Percentiles rank a stretch among this genome's conserved stretches.
These are phyloP conservation scores for Verticillium zaregamsianum DNA, from an alignment of 2,329 filamentous ascomycete species.

Conservation along the genomic window DNA sequence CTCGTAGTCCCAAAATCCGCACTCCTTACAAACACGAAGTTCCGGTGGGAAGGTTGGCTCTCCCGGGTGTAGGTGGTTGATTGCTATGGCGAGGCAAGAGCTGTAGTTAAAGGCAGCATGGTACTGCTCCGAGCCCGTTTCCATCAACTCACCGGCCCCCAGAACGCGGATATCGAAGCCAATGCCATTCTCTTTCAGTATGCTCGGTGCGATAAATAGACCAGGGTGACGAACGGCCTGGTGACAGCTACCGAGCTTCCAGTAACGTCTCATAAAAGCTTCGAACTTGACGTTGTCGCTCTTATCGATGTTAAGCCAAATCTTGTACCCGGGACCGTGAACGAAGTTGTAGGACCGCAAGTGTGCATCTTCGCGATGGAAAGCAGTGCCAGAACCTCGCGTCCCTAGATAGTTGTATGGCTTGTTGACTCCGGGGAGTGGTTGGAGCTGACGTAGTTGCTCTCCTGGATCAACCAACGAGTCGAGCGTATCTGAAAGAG, in stretches of 20 bases:
- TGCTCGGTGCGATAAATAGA: background rate
- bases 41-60: background rate
- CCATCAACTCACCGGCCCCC: background rate
- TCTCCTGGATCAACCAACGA: background rate
- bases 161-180: background rate
- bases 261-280: background rate
- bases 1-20: background rate
- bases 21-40: background rate
- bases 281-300: background rate
- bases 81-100: background rate
- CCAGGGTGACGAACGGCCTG: slow-evolving; percentile 1
- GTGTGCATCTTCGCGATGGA: background rate
- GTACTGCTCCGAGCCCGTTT: background rate
- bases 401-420: background rate
- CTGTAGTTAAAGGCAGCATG: background rate
- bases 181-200: background rate
- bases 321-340: background rate
- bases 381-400: background rate
- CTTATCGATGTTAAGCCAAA: background rate
- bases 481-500: background rate
- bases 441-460: background rate
- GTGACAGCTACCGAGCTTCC: background rate
- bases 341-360: background rate
- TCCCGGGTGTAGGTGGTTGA: slow-evolving; percentile 1
- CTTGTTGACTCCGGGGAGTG: background rate